phyloP scores from a whole-genome alignment of 2,329 filamentous ascomycete genomes.

The Cladosporium velox region DNA sequence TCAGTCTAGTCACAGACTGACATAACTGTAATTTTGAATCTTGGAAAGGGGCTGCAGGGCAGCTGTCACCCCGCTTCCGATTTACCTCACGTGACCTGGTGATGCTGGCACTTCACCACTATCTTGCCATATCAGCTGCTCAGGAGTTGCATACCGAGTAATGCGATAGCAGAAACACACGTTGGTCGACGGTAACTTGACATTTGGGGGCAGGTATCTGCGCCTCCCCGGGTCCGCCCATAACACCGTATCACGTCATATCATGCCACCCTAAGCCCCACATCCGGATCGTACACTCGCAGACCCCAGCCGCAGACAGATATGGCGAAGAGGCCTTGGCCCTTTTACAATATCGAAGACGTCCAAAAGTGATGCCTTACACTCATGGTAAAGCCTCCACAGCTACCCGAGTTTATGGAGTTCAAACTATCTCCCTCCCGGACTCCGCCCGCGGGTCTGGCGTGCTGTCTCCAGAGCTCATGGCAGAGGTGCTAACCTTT shows the following conservation, averaged over 20 bases:
- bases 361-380: neutral
- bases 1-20: neutral
- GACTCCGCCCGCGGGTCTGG: constrained; percentile 8
- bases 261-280: neutral
- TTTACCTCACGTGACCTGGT: neutral
- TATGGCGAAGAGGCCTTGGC: neutral
- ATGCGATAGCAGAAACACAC: neutral
- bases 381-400: neutral
- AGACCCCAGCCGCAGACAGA: neutral
- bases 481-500: constrained; percentile 27
- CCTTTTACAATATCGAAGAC: neutral
- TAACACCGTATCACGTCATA: neutral
- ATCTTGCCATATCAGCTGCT: neutral
- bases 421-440: constrained; percentile 4
- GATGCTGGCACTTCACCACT: neutral
- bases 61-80: neutral
- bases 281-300: neutral
- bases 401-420: neutral
- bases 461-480: constrained; percentile 21
- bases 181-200: neutral
- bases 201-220: neutral
- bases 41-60: neutral
- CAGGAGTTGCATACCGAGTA: neutral
- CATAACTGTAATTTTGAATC: neutral
- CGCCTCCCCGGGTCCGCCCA: neutral